phyloP scores from a whole-genome alignment of 768 basidiomycete genomes.

The Rhodotorula toruloides region DNA sequence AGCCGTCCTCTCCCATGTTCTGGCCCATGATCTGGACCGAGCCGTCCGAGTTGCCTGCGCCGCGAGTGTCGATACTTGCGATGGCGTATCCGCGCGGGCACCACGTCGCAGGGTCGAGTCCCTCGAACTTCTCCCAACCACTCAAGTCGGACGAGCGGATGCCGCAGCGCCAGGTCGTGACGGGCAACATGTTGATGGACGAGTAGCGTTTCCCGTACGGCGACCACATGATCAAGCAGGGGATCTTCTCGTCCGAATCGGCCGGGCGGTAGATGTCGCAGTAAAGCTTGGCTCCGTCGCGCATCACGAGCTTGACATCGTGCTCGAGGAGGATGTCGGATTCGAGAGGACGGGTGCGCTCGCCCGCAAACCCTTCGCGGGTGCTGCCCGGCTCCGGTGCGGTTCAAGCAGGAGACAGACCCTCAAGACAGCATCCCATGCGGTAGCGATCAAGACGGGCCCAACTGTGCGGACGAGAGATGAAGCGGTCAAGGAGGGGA shows the following conservation, averaged over 20 bases:
- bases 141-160: constrained; percentile 13
- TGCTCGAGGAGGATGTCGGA: constrained; percentile 30
- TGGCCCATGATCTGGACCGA: constrained; percentile 20
- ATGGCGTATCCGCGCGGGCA: constrained; percentile 28
- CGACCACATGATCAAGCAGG: constrained; percentile 12
- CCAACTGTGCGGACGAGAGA: no score
- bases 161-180: constrained; percentile 23
- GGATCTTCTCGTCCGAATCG: constrained; percentile 1
- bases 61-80: constrained; percentile 22
- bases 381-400: no score
- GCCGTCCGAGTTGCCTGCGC: constrained; percentile 28
- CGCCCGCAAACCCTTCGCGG: no score
- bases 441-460: no score
- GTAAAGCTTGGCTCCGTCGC: constrained; percentile 22
- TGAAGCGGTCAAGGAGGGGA: no score
- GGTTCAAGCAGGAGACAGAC: no score
- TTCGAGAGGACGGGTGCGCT: no score
- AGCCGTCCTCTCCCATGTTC: constrained; percentile 29
- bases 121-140: constrained; percentile 34
- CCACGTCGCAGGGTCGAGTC: constrained; percentile 27
- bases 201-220: constrained; percentile 34
- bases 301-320: constrained; percentile 21
- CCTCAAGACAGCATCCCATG: no score
- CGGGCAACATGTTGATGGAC: constrained; percentile 14
- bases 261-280: constrained; percentile 29